Conservation (phyloP, 164 flowering plant genomes). For the Nymphaea thermarum region DNA sequence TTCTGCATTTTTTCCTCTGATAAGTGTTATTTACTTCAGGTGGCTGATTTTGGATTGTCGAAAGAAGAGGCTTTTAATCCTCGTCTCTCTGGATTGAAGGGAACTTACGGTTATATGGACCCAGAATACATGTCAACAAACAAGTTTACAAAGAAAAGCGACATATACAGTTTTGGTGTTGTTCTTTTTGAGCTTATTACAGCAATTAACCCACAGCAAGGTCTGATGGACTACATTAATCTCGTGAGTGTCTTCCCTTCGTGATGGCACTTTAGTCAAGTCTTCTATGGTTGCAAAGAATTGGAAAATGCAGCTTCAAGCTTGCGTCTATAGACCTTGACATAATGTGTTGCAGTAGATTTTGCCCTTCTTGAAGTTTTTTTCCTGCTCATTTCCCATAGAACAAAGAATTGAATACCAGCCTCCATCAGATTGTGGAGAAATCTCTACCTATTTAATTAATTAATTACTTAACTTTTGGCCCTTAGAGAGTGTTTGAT, state of each 20-base stretch:
- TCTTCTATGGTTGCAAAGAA: not conserved
- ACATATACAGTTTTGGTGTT: constrained; percentile 85
- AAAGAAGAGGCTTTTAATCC: constrained; percentile 80
- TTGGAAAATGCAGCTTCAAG: not conserved
- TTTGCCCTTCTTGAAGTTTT: not conserved
- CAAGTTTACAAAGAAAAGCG: constrained; percentile 88
- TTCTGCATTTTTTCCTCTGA: not conserved
- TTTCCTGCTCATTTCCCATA: not conserved
- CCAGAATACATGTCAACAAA: constrained; percentile 84
- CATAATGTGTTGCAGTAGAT: not conserved
- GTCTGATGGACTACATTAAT: constrained; percentile 78
- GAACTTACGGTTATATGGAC: constrained; percentile 95
- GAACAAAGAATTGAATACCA: no score
- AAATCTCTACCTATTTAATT: no score
- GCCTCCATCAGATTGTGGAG: no score
- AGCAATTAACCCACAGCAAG: constrained; percentile 91
- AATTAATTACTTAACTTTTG: no score
- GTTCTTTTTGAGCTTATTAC: constrained; percentile 89
- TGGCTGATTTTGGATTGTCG: constrained; percentile 98
- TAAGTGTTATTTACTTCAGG: constrained; percentile 24
- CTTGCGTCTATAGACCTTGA: not conserved
- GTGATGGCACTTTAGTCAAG: not conserved
- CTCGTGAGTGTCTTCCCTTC: constrained; percentile 41
- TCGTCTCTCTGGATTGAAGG: constrained; percentile 76
- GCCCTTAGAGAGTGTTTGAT: no score